These are phyloP conservation scores for Catharanthus roseus DNA, from an alignment of 257 asterid species.

Conservation along the genomic window DNA sequence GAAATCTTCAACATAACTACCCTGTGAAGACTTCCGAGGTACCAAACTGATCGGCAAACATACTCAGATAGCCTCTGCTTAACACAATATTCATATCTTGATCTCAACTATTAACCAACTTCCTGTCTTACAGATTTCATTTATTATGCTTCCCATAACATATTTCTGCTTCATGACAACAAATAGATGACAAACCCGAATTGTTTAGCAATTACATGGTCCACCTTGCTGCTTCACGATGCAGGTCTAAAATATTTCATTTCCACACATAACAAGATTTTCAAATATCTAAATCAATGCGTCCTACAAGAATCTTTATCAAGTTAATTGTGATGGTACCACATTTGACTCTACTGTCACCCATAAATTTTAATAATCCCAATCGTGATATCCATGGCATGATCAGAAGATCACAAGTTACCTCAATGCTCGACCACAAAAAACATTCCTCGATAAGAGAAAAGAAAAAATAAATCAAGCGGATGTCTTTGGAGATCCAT, in stretches of 20 bases:
- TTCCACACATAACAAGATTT: not conserved
- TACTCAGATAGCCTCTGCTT: not conserved
- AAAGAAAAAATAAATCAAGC: not conserved
- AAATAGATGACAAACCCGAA: not conserved
- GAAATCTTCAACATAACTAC: not conserved
- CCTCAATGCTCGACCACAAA: slow-evolving; percentile 4
- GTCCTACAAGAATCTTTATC: not conserved
- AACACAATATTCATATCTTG: not conserved
- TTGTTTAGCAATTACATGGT: not conserved
- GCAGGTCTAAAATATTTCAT: not conserved
- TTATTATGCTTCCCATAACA: not conserved
- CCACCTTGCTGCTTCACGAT: not conserved
- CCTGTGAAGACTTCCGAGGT: slow-evolving; percentile 6
- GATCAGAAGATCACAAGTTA: slow-evolving; percentile 7
- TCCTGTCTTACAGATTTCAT: not conserved
- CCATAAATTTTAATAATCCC: not conserved
- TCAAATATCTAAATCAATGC: not conserved
- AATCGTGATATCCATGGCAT: slow-evolving; percentile 4
- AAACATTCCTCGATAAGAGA: slow-evolving; percentile 14
- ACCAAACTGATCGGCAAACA: slow-evolving; percentile 11
- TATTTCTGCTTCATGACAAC: not conserved
- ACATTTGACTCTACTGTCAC: not conserved
- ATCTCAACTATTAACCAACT: slow-evolving; percentile 5
- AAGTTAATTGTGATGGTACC: not conserved
- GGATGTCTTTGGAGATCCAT: not conserved